Conservation (phyloP, 1,139 yeast species). For the Magnusiomyces tetraspermus region DNA sequence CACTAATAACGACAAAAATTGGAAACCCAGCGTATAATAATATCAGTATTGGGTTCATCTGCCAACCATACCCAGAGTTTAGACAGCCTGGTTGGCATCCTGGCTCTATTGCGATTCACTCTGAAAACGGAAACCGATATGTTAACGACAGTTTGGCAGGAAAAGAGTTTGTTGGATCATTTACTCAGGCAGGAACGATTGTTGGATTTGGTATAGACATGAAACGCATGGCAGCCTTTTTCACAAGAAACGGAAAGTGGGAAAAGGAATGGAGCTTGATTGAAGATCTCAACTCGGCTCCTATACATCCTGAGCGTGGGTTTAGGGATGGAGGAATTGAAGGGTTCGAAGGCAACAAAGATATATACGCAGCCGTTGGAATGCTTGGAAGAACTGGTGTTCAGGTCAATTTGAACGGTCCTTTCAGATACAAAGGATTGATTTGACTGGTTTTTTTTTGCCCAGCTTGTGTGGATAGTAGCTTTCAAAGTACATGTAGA, state of each 20-base stretch:
- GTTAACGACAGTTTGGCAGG: conserved; percentile 24
- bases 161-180: conserved; percentile 20
- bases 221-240: conserved; percentile 17
- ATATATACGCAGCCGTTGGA: conserved; percentile 26
- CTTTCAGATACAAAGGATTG: neutral
- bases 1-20: conserved; percentile 20
- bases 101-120: conserved; percentile 26
- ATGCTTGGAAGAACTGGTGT: conserved; percentile 24
- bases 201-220: conserved; percentile 25
- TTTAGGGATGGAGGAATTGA: conserved; percentile 21
- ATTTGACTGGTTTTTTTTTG: too few relatives aligned
- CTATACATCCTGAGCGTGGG: conserved; percentile 18
- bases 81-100: conserved; percentile 29
- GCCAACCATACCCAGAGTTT: conserved; percentile 27
- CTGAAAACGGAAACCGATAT: conserved; percentile 27
- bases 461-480: too few relatives aligned
- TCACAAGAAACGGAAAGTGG: conserved; percentile 20
- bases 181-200: conserved; percentile 20
- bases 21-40: conserved; percentile 18
- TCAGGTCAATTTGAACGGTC: conserved; percentile 20
- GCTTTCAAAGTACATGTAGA: too few relatives aligned
- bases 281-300: conserved; percentile 15
- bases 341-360: conserved; percentile 22
- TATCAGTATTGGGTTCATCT: conserved; percentile 24
- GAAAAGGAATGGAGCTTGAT: conserved; percentile 22